Percentiles rank a stretch among this genome's conserved stretches.
phyloP scores from a whole-genome alignment of 2,329 filamentous ascomycete species.

The Microsporum ferrugineum region DNA sequence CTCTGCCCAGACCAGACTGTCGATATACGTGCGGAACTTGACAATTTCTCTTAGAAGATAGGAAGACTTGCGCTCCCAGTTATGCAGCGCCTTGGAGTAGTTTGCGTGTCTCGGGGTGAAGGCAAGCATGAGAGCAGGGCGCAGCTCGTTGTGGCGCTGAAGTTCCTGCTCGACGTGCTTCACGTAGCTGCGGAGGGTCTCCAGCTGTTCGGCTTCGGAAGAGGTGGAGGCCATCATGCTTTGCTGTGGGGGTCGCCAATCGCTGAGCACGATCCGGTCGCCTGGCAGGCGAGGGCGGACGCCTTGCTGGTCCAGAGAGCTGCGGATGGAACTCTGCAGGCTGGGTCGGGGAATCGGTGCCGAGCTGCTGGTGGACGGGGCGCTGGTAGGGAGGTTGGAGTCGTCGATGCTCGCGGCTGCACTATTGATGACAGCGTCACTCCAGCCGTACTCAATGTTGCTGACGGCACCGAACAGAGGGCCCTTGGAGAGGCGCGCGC shows the following conservation, averaged over 20 bases:
- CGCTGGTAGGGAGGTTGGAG: slow-evolving; percentile 24
- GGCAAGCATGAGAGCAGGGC: slow-evolving; percentile 75
- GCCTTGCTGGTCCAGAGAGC: slow-evolving; percentile 54
- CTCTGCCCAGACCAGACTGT: slow-evolving; percentile 63
- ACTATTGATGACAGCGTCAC: slow-evolving; percentile 67
- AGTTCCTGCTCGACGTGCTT: slow-evolving; percentile 76
- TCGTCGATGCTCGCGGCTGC: slow-evolving; percentile 55
- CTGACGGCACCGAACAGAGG: slow-evolving; percentile 85
- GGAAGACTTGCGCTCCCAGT: slow-evolving; percentile 93
- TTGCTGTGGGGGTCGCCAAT: slow-evolving; percentile 82
- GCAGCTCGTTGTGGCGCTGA: slow-evolving; percentile 74
- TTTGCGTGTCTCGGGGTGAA: slow-evolving; percentile 80
- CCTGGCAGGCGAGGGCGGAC: slow-evolving; percentile 62
- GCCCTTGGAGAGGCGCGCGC: slow-evolving; percentile 83
- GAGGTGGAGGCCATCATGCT: slow-evolving; percentile 76
- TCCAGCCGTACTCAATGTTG: slow-evolving; percentile 97
- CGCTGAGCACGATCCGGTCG: slow-evolving; percentile 70
- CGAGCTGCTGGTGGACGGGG: slow-evolving; percentile 8
- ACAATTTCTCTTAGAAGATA: slow-evolving; percentile 89
- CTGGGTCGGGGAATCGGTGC: slow-evolving; percentile 33
- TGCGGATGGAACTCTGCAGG: slow-evolving; percentile 51
- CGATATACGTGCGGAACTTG: slow-evolving; percentile 92
- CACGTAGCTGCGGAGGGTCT: slow-evolving; percentile 65
- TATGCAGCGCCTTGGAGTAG: slow-evolving; percentile 71
- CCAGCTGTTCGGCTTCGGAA: slow-evolving; percentile 69